A percentile compares a stretch with the other conserved stretches of the same genome.
Evolutionary conservation across 805 yeast species (phyloP).

Genomic region (Ogataea ganodermae): DNA sequence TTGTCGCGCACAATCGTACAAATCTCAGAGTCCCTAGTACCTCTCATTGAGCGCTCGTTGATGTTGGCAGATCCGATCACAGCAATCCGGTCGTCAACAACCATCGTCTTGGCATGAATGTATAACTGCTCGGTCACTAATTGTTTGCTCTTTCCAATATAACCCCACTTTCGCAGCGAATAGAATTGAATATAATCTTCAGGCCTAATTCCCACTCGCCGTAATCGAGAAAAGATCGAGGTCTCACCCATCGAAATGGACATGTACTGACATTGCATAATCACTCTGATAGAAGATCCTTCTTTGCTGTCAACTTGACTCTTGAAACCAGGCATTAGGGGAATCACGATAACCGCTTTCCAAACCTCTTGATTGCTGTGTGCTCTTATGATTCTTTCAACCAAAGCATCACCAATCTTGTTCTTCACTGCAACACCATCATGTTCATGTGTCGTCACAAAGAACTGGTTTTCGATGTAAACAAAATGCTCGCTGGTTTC

Average conservation of each 20-base stretch:
- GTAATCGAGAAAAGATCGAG: slow-evolving; percentile 81
- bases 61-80: slow-evolving; percentile 97
- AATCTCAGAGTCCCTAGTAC: slow-evolving; percentile 90
- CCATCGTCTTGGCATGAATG: slow-evolving; percentile 88
- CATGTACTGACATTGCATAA: slow-evolving; percentile 95
- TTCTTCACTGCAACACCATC: slow-evolving; percentile 85
- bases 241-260: slow-evolving; percentile 88
- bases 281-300: slow-evolving; percentile 92
- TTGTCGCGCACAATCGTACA: slow-evolving; percentile 88
- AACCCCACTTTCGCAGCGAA: slow-evolving; percentile 94
- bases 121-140: slow-evolving; percentile 89
- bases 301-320: slow-evolving; percentile 91
- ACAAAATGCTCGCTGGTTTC: slow-evolving; percentile 92
- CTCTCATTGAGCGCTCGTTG: slow-evolving; percentile 95
- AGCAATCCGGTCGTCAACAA: slow-evolving; percentile 91
- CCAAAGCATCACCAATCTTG: slow-evolving; percentile 93
- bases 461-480: slow-evolving; percentile 94
- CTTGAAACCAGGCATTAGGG: slow-evolving; percentile 97
- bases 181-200: slow-evolving; percentile 89
- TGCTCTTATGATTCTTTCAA: slow-evolving; percentile 92
- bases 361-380: slow-evolving; percentile 73
- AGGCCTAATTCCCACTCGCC: slow-evolving; percentile 80
- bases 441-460: slow-evolving; percentile 83
- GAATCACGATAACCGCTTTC: slow-evolving; percentile 91
- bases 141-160: slow-evolving; percentile 71